Evolutionary conservation across 306 rosid genomes (phyloP).

Genomic region (Vachellia collinsii): DNA sequence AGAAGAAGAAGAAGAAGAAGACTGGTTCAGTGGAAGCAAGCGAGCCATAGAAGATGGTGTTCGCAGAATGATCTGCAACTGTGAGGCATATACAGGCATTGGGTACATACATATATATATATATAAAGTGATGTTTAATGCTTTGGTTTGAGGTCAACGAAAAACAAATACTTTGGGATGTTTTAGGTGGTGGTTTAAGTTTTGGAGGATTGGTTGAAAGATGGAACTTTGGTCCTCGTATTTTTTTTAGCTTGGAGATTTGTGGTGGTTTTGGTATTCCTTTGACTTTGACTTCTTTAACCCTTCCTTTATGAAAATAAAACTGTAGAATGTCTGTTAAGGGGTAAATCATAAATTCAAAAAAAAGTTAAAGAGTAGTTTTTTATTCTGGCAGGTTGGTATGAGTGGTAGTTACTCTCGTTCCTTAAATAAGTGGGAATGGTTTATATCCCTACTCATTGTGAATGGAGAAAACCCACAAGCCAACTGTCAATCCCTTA

Average conservation of each 20-base stretch:
- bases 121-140: neutral
- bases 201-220: neutral
- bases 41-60: conserved; percentile 61
- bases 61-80: neutral
- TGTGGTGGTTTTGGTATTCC: conserved; percentile 49
- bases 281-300: conserved; percentile 25
- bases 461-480: no score
- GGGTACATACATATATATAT: conserved; percentile 19
- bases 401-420: no score
- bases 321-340: no score
- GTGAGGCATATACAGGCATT: neutral
- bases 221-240: neutral
- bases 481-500: no score
- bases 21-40: conserved; percentile 40
- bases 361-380: no score
- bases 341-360: no score
- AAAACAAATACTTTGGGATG: neutral
- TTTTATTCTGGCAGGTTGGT: no score
- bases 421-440: no score
- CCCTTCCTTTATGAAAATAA: neutral
- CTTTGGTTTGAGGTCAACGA: neutral
- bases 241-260: conserved; percentile 44
- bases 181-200: neutral
- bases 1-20: conserved; percentile 30
- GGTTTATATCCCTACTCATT: no score